Base-by-base conservation (phyloP, 2,329 filamentous ascomycete genomes). In the Cytospora mali region DNA sequence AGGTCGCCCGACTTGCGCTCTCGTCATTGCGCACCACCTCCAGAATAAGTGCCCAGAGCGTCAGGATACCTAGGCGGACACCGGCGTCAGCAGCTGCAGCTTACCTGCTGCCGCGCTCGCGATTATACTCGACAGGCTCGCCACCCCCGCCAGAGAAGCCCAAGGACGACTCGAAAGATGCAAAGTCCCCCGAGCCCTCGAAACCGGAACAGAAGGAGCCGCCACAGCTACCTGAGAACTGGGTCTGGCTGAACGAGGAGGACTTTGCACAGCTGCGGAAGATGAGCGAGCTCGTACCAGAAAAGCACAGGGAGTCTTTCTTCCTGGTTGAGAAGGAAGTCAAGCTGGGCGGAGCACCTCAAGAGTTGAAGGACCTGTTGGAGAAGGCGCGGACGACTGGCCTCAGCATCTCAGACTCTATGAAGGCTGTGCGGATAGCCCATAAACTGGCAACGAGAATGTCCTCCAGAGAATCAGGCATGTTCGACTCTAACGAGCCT, bases 321-420 rank as follows among this genome's bases (percentile, higher is more conserved):
- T 81, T 86, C 63, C 80, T 84, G 54, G 80, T 87, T 10, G 76
- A 90, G n/a, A 77, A 83, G 65, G 78, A 82, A 29, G 81, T 94
- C 65, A 86, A 88, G 76, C 80, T 81, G 64, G 81, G 87, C 49
- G 92, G 92, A 11, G 84, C 92, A 18, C 91, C 92, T 1, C 70
- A 77, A 25, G 91, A 92, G 71, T 76, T 92, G 21, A 82, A 84
- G 60, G 82, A 88, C 46, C 70, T 86, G 64, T 74, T 86, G 49
- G 71, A 75, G 42, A 82, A 84, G 67, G 81, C 89, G 58, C 83
- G 88, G 74, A 80, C 86, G 56, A 81, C 81, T 67, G 76, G 69
- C 0, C 65, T 72, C 31, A 69, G 68, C 68, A 72, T 79, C 79
- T 70, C 77, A 73, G 73, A 81, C 13, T 84, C 86, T 21, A 84